Base-by-base conservation (phyloP, 768 basidiomycete species). In the Podaxis rugospora region DNA sequence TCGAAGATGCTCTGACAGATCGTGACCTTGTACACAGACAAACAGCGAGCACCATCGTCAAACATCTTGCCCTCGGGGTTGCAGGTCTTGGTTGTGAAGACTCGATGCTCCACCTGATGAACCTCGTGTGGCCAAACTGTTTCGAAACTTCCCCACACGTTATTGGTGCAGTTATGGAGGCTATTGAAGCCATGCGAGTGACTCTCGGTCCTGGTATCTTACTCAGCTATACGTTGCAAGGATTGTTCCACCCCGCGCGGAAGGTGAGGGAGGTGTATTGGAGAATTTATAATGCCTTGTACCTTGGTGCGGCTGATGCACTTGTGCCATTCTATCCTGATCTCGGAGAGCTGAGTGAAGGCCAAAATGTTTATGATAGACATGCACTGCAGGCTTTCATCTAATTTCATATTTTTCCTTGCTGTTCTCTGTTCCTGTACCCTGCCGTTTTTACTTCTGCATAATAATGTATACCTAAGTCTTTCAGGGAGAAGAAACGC, bases 121-220 rank as follows among this genome's bases (percentile, higher is more conserved):
- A 99, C 72, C 84, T 99, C 27, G 92, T 98, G 13, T 98, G 95
- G 95, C 97, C 97, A 1, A 98, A 98, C 71, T 95, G 95, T 74
- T 98, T 98, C 73, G 96, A 98, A 78, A 96, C 95, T 1, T 93
- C 90, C 13, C 97, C 97, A 4, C 97, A 99, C 75, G 95, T 99
- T 62, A 98, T 98, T 64, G 94, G 93, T 35, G 93, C 95, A 4
- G 93, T 98, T 46, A 95, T 98, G 93, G 97, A 98, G 52, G 97
- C 97, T 0, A 83, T 99, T 67, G 97, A 98, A 74, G 92, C 93
- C 1, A 98, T 98, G 95, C 84, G 95, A 23, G 91, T 98, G 44
- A 94, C 95, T 6, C 79, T 98, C 44, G 97, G 97, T 1, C 94
- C 96, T 0, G 96, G 97, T 37, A 84, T 97, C 5, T 77, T 99